These are phyloP conservation scores for Geosmithia morbida DNA, from an alignment of 2,329 filamentous ascomycete species.

Conservation along the genomic window DNA sequence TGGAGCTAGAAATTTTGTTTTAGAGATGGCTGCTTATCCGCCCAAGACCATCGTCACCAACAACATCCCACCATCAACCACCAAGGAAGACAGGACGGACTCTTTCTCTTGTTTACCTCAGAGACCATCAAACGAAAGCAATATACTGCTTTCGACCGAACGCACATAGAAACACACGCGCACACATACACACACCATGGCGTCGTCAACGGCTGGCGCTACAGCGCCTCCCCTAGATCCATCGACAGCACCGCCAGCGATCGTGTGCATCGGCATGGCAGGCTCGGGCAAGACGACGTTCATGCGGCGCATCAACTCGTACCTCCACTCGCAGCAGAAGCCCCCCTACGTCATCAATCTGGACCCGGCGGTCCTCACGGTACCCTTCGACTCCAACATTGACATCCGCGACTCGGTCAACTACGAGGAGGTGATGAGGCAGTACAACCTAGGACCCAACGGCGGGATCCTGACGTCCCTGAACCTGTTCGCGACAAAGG, in stretches of 20 bases:
- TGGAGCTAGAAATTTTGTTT: neutral
- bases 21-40: neutral
- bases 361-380: constrained; percentile 82
- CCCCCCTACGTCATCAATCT: constrained; percentile 95
- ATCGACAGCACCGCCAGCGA: constrained; percentile 47
- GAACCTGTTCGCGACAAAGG: constrained; percentile 95
- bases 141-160: too few species aligned
- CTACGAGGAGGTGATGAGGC: constrained; percentile 99
- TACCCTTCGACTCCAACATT: constrained; percentile 95
- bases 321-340: constrained; percentile 68
- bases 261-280: constrained; percentile 96
- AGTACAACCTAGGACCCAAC: constrained; percentile 95
- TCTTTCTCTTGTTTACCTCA: too few species aligned
- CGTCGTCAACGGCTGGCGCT: constrained; percentile 18
- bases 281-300: constrained; percentile 98
- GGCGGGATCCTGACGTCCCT: constrained; percentile 90
- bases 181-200: neutral
- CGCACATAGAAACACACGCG: too few species aligned
- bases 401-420: constrained; percentile 98
- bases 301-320: constrained; percentile 93
- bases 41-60: neutral
- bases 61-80: neutral
- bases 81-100: too few species aligned
- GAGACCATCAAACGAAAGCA: too few species aligned
- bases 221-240: constrained; percentile 9